Base-by-base conservation (phyloP, 2,329 filamentous ascomycete genomes). In the Fusarium metavorans region DNA sequence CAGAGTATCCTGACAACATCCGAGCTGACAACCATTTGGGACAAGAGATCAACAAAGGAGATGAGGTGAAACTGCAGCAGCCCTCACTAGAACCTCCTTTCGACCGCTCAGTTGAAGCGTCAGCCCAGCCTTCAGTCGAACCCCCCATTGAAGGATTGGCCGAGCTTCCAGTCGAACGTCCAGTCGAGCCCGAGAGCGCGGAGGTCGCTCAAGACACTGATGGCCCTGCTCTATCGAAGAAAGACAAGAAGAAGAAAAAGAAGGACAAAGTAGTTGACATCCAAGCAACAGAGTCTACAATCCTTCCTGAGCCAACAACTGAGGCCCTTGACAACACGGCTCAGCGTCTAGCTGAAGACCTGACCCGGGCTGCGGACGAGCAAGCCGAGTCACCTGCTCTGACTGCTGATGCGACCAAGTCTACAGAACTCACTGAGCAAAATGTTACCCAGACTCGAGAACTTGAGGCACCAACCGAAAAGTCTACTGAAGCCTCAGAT, bases 231-330 rank as follows among this genome's bases (percentile, higher is more conserved):
- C 60, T 70, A 34, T 73, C 62, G 9, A 78, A 79, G 48, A 78
- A 75, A 37, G 73, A 72, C 27, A 71, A 70, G 45, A 76, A 75
- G 30, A 76, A 73, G 30, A 75, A 76, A 67, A 62, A 73, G 68
- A 67, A 77, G 62, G 67, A 68, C 56, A 69, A 74, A 64, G 25
- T 60, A 48, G 25, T 35, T 18, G 62, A 62, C 11, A 25, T 48
- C 14, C 41, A 54, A 23, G 52, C 10, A 16, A 63, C 52, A 59
- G 64, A 56, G 50, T 32, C 56, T 11, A 39, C 69, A 9, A 27
- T 45, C 34, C 32, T 58, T 39, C 27, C 32, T 43, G 37, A 67
- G 50, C 43, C 50, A 64, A 41, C 41, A 34, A 30, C 11, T 23
- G 68, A 64, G n/a, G 10, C 41, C 11, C 41, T 23, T 10, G 9